Evolutionary conservation across 352 stramenopile species (phyloP).

Genomic region (Phytophthora idaei): DNA sequence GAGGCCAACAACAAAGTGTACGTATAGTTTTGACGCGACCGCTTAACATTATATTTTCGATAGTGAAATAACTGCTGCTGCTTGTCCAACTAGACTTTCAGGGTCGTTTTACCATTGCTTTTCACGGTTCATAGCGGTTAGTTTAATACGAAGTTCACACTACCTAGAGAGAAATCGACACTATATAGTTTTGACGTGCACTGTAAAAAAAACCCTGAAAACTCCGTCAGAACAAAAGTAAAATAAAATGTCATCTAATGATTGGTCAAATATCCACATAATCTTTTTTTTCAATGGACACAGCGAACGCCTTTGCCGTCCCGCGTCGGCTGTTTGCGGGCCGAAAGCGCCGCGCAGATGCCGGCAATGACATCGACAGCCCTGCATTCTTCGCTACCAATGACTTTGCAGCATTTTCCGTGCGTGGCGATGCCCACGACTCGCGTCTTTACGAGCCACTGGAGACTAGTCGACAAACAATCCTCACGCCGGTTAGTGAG

Average conservation of each 20-base stretch:
- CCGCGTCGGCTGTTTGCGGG: slow-evolving; percentile 47
- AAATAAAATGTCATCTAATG: neutral
- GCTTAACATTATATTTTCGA: too few relatives aligned
- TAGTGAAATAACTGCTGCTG: too few relatives aligned
- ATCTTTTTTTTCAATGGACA: slow-evolving; percentile 16
- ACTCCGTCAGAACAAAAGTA: neutral
- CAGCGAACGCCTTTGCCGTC: slow-evolving; percentile 45
- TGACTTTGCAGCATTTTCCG: slow-evolving; percentile 46
- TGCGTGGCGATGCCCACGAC: slow-evolving; percentile 27
- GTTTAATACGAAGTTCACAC: too few relatives aligned
- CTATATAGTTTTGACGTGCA: too few relatives aligned
- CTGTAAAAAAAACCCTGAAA: too few relatives aligned
- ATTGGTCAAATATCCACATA: neutral
- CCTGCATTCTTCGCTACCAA: slow-evolving; percentile 43
- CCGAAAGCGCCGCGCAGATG: slow-evolving; percentile 45
- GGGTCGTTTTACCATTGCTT: too few relatives aligned
- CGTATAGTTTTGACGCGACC: too few relatives aligned
- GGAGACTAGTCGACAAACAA: slow-evolving; percentile 32
- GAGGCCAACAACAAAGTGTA: too few relatives aligned
- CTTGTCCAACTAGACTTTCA: too few relatives aligned
- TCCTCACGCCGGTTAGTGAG: slow-evolving; percentile 17
- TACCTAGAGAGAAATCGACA: too few relatives aligned
- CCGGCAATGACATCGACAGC: neutral
- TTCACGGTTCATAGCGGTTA: too few relatives aligned
- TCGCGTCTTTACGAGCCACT: slow-evolving; percentile 34